A percentile compares a stretch with the other conserved stretches of the same genome.
Evolutionary conservation across 352 stramenopile genomes (phyloP).

Genomic region (Pythium folliculosum): DNA sequence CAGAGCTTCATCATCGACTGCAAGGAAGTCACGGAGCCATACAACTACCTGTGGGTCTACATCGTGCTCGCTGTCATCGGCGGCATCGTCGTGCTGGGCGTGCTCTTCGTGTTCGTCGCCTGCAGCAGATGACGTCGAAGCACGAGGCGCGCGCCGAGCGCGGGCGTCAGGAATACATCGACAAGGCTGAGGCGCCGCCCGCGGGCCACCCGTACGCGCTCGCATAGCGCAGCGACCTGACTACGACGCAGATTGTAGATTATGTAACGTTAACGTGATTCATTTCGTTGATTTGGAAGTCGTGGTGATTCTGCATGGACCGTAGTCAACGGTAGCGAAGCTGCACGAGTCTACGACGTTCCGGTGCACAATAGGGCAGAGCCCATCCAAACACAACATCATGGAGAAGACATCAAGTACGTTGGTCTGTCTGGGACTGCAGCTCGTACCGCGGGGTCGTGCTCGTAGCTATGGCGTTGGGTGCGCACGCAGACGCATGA

Average conservation of each 20-base stretch:
- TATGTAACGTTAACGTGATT: background rate
- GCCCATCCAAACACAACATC: no score
- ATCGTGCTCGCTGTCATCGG: background rate
- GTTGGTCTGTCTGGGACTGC: no score
- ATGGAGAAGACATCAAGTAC: no score
- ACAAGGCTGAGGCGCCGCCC: background rate
- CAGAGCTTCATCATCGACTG: constrained; percentile 3
- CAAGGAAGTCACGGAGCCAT: background rate
- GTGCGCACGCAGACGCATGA: no score
- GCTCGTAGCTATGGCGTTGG: no score
- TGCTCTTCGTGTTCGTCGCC: background rate
- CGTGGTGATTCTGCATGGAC: no score
- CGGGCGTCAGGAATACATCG: no score
- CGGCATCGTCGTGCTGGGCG: background rate
- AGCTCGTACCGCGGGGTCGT: no score
- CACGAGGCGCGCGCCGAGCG: background rate
- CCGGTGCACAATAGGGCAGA: no score
- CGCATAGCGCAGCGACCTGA: background rate
- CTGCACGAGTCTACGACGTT: no score
- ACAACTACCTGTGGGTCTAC: background rate
- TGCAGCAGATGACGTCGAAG: background rate
- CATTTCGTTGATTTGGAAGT: no score
- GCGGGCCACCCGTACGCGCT: background rate
- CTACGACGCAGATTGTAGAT: background rate
- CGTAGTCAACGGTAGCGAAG: no score